phyloP scores from a whole-genome alignment of 2,329 filamentous ascomycete genomes.

The Aspergillus intermedius region DNA sequence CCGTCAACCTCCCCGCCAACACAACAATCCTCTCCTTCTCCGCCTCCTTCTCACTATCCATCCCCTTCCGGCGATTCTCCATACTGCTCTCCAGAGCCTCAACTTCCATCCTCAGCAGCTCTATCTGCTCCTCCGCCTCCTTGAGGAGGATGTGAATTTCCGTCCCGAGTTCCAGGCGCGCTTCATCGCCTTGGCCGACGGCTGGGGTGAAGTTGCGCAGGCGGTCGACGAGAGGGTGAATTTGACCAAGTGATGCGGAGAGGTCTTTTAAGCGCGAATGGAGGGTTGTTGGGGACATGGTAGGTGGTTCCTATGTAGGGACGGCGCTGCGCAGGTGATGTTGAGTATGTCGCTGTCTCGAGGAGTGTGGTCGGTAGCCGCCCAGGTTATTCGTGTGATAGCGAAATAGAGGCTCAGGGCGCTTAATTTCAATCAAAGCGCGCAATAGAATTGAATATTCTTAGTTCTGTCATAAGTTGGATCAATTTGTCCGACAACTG shows the following conservation, averaged over 20 bases:
- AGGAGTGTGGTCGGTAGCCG: too few relatives aligned
- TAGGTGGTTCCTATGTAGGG: not conserved
- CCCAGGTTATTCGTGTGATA: too few relatives aligned
- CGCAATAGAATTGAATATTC: too few relatives aligned
- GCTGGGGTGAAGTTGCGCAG: slow-evolving; percentile 56
- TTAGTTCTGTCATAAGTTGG: too few relatives aligned
- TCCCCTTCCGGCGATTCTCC: slow-evolving; percentile 26
- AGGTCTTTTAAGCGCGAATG: slow-evolving; percentile 47
- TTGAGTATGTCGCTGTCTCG: not conserved
- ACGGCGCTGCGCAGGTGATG: not conserved
- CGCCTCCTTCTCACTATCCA: slow-evolving; percentile 49
- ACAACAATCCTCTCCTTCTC: slow-evolving; percentile 62
- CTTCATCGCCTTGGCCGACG: slow-evolving; percentile 58
- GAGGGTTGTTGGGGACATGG: slow-evolving; percentile 29
- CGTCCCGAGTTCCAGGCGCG: slow-evolving; percentile 64
- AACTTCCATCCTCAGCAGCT: slow-evolving; percentile 70
- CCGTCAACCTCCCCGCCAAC: slow-evolving; percentile 58
- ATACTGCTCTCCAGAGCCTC: slow-evolving; percentile 56
- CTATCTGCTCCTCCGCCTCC: slow-evolving; percentile 75
- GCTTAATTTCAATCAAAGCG: too few relatives aligned
- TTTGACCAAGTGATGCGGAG: slow-evolving; percentile 48
- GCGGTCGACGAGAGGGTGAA: slow-evolving; percentile 50
- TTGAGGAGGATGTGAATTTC: slow-evolving; percentile 76
- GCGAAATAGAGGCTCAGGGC: too few relatives aligned
- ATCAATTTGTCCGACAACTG: slow-evolving; percentile 10